Evolutionary conservation across 208 protist genomes (phyloP).

Genomic region (Entamoeba dispar): DNA sequence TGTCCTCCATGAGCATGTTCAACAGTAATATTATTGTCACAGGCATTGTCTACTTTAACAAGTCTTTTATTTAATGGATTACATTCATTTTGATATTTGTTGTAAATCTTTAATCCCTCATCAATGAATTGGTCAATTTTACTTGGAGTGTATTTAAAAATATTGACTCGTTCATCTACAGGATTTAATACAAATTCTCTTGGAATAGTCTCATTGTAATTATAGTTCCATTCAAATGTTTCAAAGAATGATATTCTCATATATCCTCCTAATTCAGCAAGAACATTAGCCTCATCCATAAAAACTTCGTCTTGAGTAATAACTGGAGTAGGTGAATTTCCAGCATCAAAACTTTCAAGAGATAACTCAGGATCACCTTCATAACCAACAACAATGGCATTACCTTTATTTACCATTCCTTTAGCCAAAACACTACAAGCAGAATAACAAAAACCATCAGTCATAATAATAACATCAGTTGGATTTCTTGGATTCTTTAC

Average conservation of each 20-base stretch:
- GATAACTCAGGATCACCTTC: not conserved
- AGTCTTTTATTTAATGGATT: not conserved
- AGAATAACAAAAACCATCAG: not conserved
- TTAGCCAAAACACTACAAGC: not conserved
- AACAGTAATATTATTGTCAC: not conserved
- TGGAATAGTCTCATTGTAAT: not conserved
- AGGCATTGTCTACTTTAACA: not conserved
- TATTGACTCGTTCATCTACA: not conserved
- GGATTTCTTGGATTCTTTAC: not conserved
- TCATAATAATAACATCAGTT: not conserved
- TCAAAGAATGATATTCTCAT: not conserved
- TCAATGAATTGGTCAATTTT: not conserved
- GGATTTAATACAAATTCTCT: not conserved
- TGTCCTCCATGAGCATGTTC: not conserved
- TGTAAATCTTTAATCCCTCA: not conserved
- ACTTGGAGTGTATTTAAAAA: not conserved
- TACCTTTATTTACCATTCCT: not conserved
- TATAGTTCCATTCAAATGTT: not conserved
- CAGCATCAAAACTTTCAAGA: not conserved
- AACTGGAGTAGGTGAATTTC: not conserved
- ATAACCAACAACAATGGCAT: not conserved
- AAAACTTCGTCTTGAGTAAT: not conserved
- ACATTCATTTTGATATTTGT: not conserved
- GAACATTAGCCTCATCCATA: not conserved
- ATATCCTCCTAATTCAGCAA: not conserved